phyloP scores from a whole-genome alignment of 2,329 filamentous ascomycete species.

The Helotiales sp. region DNA sequence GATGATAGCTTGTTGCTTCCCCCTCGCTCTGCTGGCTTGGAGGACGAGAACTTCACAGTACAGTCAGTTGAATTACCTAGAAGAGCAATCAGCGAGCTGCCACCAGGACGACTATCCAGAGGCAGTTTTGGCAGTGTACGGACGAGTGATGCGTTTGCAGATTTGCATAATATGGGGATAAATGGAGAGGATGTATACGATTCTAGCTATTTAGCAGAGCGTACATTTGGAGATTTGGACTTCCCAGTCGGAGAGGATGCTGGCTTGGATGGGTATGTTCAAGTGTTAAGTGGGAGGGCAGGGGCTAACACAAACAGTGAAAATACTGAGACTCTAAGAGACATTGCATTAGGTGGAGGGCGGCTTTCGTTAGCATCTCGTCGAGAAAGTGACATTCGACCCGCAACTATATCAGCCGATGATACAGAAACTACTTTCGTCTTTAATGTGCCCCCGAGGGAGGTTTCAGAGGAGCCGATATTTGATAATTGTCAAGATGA shows the following conservation, averaged over 20 bases:
- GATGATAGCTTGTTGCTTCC: constrained; percentile 53
- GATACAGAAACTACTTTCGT: constrained; percentile 43
- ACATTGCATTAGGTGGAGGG: constrained; percentile 24
- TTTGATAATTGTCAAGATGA: constrained; percentile 5
- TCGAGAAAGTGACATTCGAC: constrained; percentile 41
- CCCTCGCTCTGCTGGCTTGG: constrained; percentile 57
- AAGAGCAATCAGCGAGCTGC: constrained; percentile 54
- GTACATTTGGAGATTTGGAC: constrained; percentile 32
- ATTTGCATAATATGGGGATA: constrained; percentile 37
- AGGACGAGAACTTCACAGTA: constrained; percentile 63
- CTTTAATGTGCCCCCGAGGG: constrained; percentile 41
- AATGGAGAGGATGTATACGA: constrained; percentile 33
- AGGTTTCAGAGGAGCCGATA: constrained; percentile 23
- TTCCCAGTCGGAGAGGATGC: constrained; percentile 15
- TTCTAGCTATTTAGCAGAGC: constrained; percentile 38
- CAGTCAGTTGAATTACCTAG: constrained; percentile 65
- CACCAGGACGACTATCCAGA: constrained; percentile 51
- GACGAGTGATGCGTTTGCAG: constrained; percentile 57
- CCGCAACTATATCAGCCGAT: constrained; percentile 34
- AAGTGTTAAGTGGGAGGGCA: background rate
- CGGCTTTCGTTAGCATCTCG: constrained; percentile 31
- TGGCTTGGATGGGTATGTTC: constrained; percentile 6
- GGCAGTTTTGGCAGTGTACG: constrained; percentile 56
- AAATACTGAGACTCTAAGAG: constrained; percentile 34
- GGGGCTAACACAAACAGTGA: constrained; percentile 30